Conservation (phyloP, 2,329 filamentous ascomycete genomes). For the Monascus ruber region DNA sequence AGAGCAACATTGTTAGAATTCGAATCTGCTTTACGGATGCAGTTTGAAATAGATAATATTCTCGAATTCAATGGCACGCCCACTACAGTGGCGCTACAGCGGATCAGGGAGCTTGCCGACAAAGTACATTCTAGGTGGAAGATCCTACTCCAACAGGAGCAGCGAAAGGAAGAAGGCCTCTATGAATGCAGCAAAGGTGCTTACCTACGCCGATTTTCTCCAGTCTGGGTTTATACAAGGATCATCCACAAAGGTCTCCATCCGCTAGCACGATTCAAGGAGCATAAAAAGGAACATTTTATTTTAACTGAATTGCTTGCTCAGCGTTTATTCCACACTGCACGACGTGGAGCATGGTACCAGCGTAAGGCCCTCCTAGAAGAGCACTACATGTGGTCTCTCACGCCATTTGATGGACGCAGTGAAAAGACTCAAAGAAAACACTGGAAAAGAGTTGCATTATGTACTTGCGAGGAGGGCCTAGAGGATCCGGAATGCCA, state of each 20-base stretch:
- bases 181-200: constrained; percentile 77
- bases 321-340: constrained; percentile 75
- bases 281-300: constrained; percentile 64
- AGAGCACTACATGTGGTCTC: constrained; percentile 79
- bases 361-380: constrained; percentile 88
- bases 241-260: constrained; percentile 80
- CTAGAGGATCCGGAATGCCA: constrained; percentile 84
- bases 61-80: constrained; percentile 68
- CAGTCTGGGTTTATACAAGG: constrained; percentile 85
- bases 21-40: constrained; percentile 71
- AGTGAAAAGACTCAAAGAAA: constrained; percentile 57
- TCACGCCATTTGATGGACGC: constrained; percentile 40
- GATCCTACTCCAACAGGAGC: constrained; percentile 58
- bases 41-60: constrained; percentile 69
- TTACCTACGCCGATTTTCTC: constrained; percentile 80
- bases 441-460: constrained; percentile 67
- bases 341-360: constrained; percentile 84
- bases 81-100: constrained; percentile 52
- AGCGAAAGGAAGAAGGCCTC: constrained; percentile 61
- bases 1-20: constrained; percentile 71
- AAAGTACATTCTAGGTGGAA: constrained; percentile 74
- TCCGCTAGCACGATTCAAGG: constrained; percentile 69
- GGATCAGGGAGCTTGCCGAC: constrained; percentile 61
- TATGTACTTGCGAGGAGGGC: constrained; percentile 72
- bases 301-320: constrained; percentile 63